Percentiles rank a stretch among this genome's conserved stretches.
These are phyloP conservation scores for Colletotrichum shisoi DNA, from an alignment of 2,329 filamentous ascomycete genomes.

Conservation along the genomic window DNA sequence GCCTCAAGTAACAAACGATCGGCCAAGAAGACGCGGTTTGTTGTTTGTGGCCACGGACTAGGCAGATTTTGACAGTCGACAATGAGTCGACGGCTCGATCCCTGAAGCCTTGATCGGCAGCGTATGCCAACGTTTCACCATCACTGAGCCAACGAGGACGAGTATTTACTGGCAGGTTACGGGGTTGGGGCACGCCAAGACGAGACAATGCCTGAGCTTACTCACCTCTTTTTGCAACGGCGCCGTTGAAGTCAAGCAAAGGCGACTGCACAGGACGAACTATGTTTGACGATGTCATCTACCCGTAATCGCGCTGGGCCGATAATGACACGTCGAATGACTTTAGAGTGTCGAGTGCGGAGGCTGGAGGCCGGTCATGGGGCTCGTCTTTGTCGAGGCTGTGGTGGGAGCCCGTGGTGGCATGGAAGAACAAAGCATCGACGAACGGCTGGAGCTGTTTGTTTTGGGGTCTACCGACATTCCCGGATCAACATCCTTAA, in stretches of 20 bases:
- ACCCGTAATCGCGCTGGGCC: background rate
- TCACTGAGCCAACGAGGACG: too few relatives aligned
- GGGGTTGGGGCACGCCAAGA: background rate
- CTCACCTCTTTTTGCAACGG: background rate
- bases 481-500: slow-evolving; percentile 12
- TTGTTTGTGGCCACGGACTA: background rate
- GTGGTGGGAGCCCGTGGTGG: background rate
- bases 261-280: background rate
- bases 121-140: background rate
- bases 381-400: background rate
- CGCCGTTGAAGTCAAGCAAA: background rate
- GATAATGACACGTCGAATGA: background rate
- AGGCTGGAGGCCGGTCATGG: background rate
- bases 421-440: slow-evolving; percentile 13
- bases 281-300: background rate
- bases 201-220: background rate
- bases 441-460: background rate
- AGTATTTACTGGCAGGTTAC: background rate
- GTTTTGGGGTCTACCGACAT: background rate
- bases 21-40: background rate
- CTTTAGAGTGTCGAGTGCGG: background rate
- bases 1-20: background rate
- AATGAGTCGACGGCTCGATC: background rate
- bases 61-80: background rate
- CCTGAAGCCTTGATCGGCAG: background rate